These are phyloP conservation scores for Cladosporium sp. DNA, from an alignment of 2,329 filamentous ascomycete genomes.

Conservation along the genomic window DNA sequence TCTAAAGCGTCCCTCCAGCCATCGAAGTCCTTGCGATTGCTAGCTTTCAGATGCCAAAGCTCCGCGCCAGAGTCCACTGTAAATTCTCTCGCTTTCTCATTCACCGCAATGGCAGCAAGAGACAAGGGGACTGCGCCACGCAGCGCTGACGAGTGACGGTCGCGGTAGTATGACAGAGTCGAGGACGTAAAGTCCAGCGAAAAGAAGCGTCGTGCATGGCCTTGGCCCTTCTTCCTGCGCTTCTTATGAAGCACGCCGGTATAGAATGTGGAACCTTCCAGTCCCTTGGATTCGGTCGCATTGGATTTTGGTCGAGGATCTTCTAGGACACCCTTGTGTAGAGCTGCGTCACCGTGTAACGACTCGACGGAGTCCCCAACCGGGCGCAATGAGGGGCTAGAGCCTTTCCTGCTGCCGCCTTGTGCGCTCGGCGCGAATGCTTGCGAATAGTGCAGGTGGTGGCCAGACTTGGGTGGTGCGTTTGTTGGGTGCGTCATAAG, in stretches of 20 bases:
- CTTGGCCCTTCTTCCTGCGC: constrained; percentile 88
- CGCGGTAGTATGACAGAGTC: constrained; percentile 95
- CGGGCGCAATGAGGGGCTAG: constrained; percentile 46
- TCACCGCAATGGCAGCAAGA: constrained; percentile 85
- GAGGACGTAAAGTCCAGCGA: constrained; percentile 93
- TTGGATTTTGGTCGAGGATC: constrained; percentile 45
- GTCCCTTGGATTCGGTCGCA: constrained; percentile 35
- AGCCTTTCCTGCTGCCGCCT: constrained; percentile 40
- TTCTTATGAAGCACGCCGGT: constrained; percentile 87
- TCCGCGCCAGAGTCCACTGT: constrained; percentile 96
- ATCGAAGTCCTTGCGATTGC: constrained; percentile 79
- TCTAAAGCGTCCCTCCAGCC: constrained; percentile 87
- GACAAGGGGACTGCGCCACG: constrained; percentile 91
- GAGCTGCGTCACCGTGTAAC: constrained; percentile 43
- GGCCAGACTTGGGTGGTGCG: constrained; percentile 72
- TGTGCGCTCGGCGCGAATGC: constrained; percentile 53
- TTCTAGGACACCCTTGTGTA: constrained; percentile 35
- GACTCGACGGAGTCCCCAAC: constrained; percentile 55
- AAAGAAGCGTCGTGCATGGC: constrained; percentile 91
- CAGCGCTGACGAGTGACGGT: constrained; percentile 87
- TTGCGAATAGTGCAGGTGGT: constrained; percentile 64
- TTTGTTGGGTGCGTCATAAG: constrained; percentile 90
- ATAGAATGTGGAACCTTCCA: constrained; percentile 62
- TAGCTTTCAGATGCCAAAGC: constrained; percentile 89
- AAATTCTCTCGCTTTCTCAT: constrained; percentile 85